These are phyloP conservation scores for Helichrysum umbraculigerum DNA, from an alignment of 129 eudicot species.

Conservation along the genomic window DNA sequence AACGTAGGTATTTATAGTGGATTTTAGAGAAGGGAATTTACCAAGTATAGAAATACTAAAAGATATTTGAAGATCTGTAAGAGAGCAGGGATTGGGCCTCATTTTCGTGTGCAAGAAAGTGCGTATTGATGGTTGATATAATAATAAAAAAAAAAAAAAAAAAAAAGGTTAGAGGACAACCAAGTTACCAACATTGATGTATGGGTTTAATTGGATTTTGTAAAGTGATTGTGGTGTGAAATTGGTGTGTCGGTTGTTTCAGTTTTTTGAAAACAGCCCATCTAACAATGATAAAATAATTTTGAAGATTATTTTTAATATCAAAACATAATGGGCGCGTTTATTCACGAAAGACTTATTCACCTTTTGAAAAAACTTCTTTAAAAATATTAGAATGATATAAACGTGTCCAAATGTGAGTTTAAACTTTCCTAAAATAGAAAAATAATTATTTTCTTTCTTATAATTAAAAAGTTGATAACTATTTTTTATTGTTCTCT, in stretches of 20 bases:
- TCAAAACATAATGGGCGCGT: too few species aligned
- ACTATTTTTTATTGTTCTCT: too few species aligned
- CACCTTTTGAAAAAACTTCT: too few species aligned
- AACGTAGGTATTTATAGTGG: slow-evolving; percentile 37
- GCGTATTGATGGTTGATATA: neutral
- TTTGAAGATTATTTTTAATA: too few species aligned
- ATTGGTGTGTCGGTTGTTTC: neutral
- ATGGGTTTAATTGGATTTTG: slow-evolving; percentile 4
- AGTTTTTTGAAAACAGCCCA: neutral
- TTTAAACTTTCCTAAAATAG: too few species aligned
- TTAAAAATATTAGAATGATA: too few species aligned
- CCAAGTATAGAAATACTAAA: slow-evolving; percentile 37
- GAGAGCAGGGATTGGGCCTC: slow-evolving; percentile 24
- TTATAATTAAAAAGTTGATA: too few species aligned
- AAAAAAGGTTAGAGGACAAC: neutral
- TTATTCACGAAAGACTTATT: too few species aligned
- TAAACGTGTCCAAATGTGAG: too few species aligned
- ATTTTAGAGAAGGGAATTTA: slow-evolving; percentile 15
- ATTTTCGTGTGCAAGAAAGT: slow-evolving; percentile 25
- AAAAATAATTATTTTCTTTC: too few species aligned
- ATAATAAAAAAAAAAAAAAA: too few species aligned
- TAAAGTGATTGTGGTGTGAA: neutral
- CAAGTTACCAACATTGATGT: slow-evolving; percentile 14
- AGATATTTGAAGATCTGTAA: neutral
- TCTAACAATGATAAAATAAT: too few species aligned